A percentile compares a stretch with the other conserved stretches of the same genome.
phyloP scores from a whole-genome alignment of 306 rosid species.

The Cicer cuneatum region DNA sequence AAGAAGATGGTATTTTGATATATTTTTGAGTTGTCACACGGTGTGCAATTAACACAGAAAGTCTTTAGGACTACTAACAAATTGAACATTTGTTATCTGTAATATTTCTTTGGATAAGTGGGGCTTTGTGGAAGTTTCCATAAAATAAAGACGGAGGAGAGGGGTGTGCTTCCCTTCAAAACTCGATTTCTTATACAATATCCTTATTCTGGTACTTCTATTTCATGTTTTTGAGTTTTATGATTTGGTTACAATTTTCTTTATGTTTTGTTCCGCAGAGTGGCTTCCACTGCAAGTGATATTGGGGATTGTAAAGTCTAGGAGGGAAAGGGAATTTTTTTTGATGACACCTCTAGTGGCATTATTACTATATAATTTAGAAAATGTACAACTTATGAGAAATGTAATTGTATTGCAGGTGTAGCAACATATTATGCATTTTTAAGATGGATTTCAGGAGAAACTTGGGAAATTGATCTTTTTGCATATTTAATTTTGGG shows the following conservation, averaged over 20 bases:
- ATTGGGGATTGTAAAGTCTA: constrained; percentile 24
- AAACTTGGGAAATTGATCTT: constrained; percentile 10
- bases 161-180: not conserved
- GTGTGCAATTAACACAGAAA: not conserved
- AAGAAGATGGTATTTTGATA: constrained; percentile 19
- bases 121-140: not conserved
- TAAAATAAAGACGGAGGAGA: constrained; percentile 1
- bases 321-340: constrained; percentile 22
- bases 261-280: not conserved
- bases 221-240: constrained; percentile 11
- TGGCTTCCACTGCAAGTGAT: not conserved
- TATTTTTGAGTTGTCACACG: not conserved
- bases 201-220: not conserved
- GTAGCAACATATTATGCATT: constrained; percentile 6
- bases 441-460: constrained; percentile 23
- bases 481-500: constrained; percentile 12
- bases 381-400: constrained; percentile 17
- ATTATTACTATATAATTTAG: constrained; percentile 5
- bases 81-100: constrained; percentile 6
- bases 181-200: constrained; percentile 7
- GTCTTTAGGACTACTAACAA: constrained; percentile 9
- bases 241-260: constrained; percentile 17
- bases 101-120: not conserved
- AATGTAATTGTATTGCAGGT: not conserved
- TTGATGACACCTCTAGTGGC: not conserved